Conservation (phyloP, 306 rosid species). For the Fagus crenata region DNA sequence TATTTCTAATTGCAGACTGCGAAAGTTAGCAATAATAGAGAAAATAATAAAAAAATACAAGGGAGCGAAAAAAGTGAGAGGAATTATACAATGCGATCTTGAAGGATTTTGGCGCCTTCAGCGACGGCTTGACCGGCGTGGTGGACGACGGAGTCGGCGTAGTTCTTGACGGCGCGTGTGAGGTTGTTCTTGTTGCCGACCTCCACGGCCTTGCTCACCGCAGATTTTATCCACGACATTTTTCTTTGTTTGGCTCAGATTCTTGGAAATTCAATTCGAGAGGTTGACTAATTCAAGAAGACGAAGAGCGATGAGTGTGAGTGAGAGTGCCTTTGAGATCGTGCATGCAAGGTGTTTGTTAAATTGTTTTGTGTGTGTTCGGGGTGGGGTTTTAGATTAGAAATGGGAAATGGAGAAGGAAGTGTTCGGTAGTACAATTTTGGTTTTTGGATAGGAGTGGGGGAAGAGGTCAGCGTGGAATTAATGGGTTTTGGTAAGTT, state of each 20-base stretch:
- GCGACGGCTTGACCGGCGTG: conserved; percentile 98
- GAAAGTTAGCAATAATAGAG: neutral
- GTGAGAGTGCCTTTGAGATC: neutral
- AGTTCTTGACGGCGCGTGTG: conserved; percentile 91
- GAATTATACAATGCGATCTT: conserved; percentile 82
- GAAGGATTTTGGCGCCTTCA: conserved; percentile 90
- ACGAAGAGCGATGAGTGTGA: neutral
- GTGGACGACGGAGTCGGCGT: conserved; percentile 94
- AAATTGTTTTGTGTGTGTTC: neutral
- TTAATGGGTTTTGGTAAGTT: neutral
- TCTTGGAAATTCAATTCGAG: no score
- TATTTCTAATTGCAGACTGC: neutral
- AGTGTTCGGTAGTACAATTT: conserved; percentile 19
- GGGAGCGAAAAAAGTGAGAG: neutral
- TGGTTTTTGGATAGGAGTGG: neutral
- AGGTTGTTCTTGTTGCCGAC: conserved; percentile 88
- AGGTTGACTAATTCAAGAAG: no score
- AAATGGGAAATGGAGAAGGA: conserved; percentile 7
- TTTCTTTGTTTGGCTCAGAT: neutral
- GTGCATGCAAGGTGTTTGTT: neutral
- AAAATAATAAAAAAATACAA: neutral
- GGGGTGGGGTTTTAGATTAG: neutral
- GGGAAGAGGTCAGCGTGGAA: conserved; percentile 7
- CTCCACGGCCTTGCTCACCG: conserved; percentile 93
- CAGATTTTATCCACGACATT: conserved; percentile 94